Conservation (phyloP, 164 flowering plant genomes). For the Tinospora cordifolia region DNA sequence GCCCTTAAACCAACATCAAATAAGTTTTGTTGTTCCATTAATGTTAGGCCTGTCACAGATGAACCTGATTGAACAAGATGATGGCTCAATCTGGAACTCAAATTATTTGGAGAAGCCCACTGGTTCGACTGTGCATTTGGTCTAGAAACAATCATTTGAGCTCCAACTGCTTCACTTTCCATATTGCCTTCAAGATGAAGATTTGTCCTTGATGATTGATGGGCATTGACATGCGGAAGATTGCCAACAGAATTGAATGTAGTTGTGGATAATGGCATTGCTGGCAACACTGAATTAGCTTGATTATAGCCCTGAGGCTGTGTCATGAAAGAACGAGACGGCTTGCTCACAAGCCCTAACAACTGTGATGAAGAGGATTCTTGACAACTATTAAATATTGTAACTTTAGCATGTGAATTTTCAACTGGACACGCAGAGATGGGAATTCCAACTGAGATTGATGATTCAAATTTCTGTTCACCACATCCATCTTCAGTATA, state of each 20-base stretch:
- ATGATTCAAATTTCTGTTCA: conserved; percentile 21
- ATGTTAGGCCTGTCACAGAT: conserved; percentile 14
- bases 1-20: conserved; percentile 12
- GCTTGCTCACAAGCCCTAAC: conserved; percentile 23
- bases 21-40: conserved; percentile 22
- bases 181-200: conserved; percentile 17
- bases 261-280: conserved; percentile 14
- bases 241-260: conserved; percentile 13
- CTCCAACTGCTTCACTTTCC: conserved; percentile 23
- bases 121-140: conserved; percentile 25
- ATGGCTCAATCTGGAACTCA: conserved; percentile 19
- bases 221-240: conserved; percentile 16
- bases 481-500: conserved; percentile 25
- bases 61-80: conserved; percentile 25
- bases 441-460: conserved; percentile 20
- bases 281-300: conserved; percentile 21
- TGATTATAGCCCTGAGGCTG: conserved; percentile 19
- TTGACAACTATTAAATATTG: conserved; percentile 20
- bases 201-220: conserved; percentile 15
- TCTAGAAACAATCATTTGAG: conserved; percentile 30
- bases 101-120: conserved; percentile 19
- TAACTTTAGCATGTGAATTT: conserved; percentile 8
- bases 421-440: conserved; percentile 18
- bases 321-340: conserved; percentile 20
- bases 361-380: conserved; percentile 22